Conservation (phyloP, 2,329 filamentous ascomycete genomes). For the Colletotrichum acutatum region DNA sequence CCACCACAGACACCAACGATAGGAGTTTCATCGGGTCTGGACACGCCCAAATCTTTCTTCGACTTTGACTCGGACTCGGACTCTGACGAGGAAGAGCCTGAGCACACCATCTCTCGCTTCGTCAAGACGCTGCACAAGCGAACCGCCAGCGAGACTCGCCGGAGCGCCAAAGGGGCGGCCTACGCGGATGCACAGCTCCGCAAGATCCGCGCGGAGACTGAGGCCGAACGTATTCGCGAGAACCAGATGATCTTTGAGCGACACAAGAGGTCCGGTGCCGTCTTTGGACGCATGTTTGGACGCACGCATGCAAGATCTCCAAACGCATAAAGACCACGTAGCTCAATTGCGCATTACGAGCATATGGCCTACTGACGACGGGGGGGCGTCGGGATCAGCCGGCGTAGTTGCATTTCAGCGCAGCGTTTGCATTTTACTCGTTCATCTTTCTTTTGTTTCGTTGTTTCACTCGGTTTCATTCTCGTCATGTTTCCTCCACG, state of each 20-base stretch:
- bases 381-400: not conserved
- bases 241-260: conserved; percentile 20
- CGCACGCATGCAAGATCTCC: not conserved
- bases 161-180: conserved; percentile 27
- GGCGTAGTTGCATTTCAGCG: not conserved
- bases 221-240: conserved; percentile 26
- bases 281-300: conserved; percentile 38
- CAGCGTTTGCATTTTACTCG: not conserved
- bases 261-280: conserved; percentile 30
- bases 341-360: not conserved
- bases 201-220: conserved; percentile 27
- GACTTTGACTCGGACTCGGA: conserved; percentile 37
- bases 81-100: conserved; percentile 27
- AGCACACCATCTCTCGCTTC: conserved; percentile 31
- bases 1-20: conserved; percentile 16
- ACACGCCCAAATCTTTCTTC: conserved; percentile 33
- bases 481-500: not conserved
- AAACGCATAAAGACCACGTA: not conserved
- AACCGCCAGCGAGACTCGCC: conserved; percentile 27
- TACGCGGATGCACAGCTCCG: conserved; percentile 32
- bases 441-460: conserved; percentile 12
- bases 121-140: conserved; percentile 35
- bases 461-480: conserved; percentile 7
- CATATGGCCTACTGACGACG: not conserved
- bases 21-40: not conserved